Evolutionary conservation across 2,329 filamentous ascomycete genomes (phyloP).

Genomic region (Phaeophleospora eucalypticola): DNA sequence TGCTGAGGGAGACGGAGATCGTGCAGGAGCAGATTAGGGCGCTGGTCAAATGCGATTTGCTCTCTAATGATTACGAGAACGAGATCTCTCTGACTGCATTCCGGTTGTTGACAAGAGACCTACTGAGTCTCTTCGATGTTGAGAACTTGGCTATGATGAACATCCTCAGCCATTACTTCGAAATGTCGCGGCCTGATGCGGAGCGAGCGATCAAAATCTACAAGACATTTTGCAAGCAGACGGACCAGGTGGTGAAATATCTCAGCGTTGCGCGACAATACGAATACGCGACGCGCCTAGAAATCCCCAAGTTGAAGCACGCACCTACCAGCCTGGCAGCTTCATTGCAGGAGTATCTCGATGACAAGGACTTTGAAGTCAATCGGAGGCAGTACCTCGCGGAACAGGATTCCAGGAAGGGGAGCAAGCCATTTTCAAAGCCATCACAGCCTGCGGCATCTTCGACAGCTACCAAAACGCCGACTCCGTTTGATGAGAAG

Average conservation of each 20-base stretch:
- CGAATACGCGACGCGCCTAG: conserved; percentile 84
- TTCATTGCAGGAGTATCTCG: conserved; percentile 88
- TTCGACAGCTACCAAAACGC: conserved; percentile 34
- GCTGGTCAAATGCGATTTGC: conserved; percentile 82
- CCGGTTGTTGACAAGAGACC: conserved; percentile 80
- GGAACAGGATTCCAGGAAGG: conserved; percentile 70
- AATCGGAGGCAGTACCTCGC: conserved; percentile 89
- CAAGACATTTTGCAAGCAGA: conserved; percentile 85
- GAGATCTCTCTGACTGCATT: conserved; percentile 96
- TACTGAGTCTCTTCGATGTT: conserved; percentile 85
- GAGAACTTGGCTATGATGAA: conserved; percentile 98
- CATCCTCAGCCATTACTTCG: conserved; percentile 93
- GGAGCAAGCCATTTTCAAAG: conserved; percentile 37
- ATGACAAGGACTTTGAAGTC: conserved; percentile 91
- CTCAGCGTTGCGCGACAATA: conserved; percentile 82
- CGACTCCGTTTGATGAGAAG: conserved; percentile 22
- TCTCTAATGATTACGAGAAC: conserved; percentile 85
- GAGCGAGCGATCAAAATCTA: conserved; percentile 90
- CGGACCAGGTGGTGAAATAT: conserved; percentile 87
- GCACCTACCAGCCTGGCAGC: conserved; percentile 86
- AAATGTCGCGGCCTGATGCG: conserved; percentile 93
- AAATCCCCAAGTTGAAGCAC: conserved; percentile 96
- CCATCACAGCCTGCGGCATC: conserved; percentile 32
- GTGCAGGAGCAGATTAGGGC: conserved; percentile 85
- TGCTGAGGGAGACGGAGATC: conserved; percentile 84